Base-by-base conservation (phyloP, 2,329 filamentous ascomycete genomes). In the Phialemoniopsis sp. region DNA sequence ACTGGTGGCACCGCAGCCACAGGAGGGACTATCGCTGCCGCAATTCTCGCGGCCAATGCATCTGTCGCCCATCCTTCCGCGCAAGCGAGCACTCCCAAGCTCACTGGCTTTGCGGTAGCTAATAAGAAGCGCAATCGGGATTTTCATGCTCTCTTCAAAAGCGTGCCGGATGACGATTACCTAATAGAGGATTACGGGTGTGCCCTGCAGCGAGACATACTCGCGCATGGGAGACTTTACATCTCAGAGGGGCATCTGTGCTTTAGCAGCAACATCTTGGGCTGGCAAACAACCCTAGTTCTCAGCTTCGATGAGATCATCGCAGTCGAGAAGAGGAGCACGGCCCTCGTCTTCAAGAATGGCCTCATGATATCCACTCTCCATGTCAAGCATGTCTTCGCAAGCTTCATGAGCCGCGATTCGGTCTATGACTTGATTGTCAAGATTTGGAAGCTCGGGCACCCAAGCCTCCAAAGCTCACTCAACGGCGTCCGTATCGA, bases 251-350 rank as follows among this genome's bases (percentile, higher is more conserved):
- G 91, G 10, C 91, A 98, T 58, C 80, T 98, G 34, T 98, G 93
- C 68, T 98, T 98, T 64, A 96, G 90, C 55, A 97, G 93, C 70
- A 98, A 98, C 58, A 98, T 98, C 49, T 78, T 98, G 34, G 93
- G 93, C 39, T 98, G 93, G 93, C 87, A 94, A 16, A 98, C 93
- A 0, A 98, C 93, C 2, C 71, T 98, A 32, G 91, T 98, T 38
- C 95, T 98, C 69, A 94, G 89, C 60, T 98, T 98, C 58, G 93
- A 98, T 56, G 93, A 98, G 62, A 88, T 98, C 42, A 88, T 97
- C 15, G 89, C 91, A 1, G 87, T 98, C 8, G 93, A 98, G 64
- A 97, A 97, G 68, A 87, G 95, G 60, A 96, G 83, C 58, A 98
- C 93, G 0, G 93, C 93, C 1, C 75, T 98, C 44, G 73, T 98